Conservation (phyloP, 192 early-diverging fungal genomes). For the Entomortierella parvispora region DNA sequence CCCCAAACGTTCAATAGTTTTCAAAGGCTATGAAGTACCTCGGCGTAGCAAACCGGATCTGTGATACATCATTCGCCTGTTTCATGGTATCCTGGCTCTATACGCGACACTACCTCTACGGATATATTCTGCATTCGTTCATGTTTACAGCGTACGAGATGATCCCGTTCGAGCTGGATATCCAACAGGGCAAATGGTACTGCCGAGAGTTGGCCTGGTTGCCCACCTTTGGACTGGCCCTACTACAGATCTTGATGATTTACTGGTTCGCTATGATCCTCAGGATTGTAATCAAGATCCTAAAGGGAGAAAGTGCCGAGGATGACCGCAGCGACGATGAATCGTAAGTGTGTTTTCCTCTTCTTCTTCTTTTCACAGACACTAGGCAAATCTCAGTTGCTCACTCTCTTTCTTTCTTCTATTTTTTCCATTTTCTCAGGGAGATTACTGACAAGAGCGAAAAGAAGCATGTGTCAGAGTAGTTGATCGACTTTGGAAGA, state of each 20-base stretch:
- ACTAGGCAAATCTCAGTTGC: no score
- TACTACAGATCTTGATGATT: slow-evolving; percentile 69
- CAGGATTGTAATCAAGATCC: slow-evolving; percentile 67
- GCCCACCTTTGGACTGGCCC: slow-evolving; percentile 54
- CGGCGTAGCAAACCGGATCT: slow-evolving; percentile 57
- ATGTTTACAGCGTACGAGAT: slow-evolving; percentile 67
- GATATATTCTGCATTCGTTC: slow-evolving; percentile 66
- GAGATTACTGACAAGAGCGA: no score
- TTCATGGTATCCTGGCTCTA: slow-evolving; percentile 80
- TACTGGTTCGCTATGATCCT: slow-evolving; percentile 79
- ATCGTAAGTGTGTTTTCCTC: slow-evolving; percentile 30
- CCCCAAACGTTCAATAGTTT: slow-evolving; percentile 47
- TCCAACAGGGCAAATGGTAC: slow-evolving; percentile 61
- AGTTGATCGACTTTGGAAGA: neutral
- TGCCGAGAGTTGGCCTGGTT: slow-evolving; percentile 47
- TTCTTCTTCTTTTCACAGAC: no score
- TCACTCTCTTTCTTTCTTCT: no score
- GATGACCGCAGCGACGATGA: slow-evolving; percentile 80
- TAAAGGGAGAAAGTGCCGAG: slow-evolving; percentile 61
- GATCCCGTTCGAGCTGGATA: slow-evolving; percentile 59
- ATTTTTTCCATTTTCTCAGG: no score
- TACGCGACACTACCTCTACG: slow-evolving; percentile 80
- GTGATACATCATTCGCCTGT: slow-evolving; percentile 70
- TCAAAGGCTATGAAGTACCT: slow-evolving; percentile 85
- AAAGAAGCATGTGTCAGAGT: neutral